Evolutionary conservation across 768 basidiomycete genomes (phyloP).

Genomic region (Mrakia blollopis): DNA sequence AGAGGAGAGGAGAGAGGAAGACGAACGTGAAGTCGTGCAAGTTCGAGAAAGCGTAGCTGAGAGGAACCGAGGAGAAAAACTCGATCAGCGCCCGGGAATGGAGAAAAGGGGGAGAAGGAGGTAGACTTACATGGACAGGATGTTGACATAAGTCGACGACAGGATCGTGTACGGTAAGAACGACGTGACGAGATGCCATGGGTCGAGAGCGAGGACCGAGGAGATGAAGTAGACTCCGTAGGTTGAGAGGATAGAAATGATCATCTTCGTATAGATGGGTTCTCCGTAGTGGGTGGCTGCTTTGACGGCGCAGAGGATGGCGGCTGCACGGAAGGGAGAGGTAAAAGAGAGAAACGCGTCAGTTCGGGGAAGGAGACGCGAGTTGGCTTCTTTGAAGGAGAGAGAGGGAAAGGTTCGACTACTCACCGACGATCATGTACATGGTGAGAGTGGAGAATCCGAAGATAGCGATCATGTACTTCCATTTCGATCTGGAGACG

Average conservation of each 20-base stretch:
- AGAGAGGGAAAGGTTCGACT: neutral
- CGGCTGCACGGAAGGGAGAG: constrained; percentile 40
- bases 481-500: constrained; percentile 74
- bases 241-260: constrained; percentile 79
- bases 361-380: neutral
- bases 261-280: constrained; percentile 63
- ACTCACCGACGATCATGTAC: constrained; percentile 47
- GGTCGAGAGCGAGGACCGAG: constrained; percentile 80
- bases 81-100: neutral
- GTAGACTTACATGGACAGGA: constrained; percentile 32
- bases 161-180: constrained; percentile 82
- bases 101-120: neutral
- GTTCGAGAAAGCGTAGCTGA: constrained; percentile 77
- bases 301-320: constrained; percentile 70
- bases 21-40: constrained; percentile 62
- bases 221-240: constrained; percentile 72
- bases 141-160: constrained; percentile 41
- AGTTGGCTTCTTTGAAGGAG: neutral
- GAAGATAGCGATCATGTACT: constrained; percentile 71
- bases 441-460: constrained; percentile 66
- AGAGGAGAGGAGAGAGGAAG: neutral
- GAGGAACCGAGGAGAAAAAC: neutral
- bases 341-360: neutral
- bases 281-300: constrained; percentile 60
- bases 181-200: constrained; percentile 93